Base-by-base conservation (phyloP, 345 rosid genomes). In the Crucihimalaya himalaica region DNA sequence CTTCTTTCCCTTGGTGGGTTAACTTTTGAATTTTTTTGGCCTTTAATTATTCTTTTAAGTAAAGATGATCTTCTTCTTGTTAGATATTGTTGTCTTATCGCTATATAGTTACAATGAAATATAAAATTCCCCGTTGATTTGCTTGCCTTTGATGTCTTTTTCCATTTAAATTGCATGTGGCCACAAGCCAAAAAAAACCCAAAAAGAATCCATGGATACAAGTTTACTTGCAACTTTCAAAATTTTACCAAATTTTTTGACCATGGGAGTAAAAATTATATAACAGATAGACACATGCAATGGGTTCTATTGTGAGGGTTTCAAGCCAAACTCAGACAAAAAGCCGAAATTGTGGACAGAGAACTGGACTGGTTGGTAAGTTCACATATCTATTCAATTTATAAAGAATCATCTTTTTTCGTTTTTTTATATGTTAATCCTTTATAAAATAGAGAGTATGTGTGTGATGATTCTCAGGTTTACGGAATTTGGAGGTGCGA, bases 301-400 rank as follows among this genome's bases (percentile, higher is more conserved):
- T 74, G 97, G 89, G n/a, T 90, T 83, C 79, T 90, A 90, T 71
- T 88, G 97, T 2, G 93, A 90, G 59, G 68, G 73, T 62, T 90
- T 86, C 81, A 51, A 78, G 11, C 94, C 97, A 43, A 89, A 87
- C 71, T 64, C 74, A 50, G 74, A 45, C 29, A 79, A 83, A 43
- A 88, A 88, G 43, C 95, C 95, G 13, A 89, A 89, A 80, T 84
- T 91, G 86, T 91, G 92, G 92, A 91, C 97, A 4, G 97, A 88
- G 79, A 81, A 81, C 72, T 91, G 97, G 97, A 87, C 91, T 35
- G 95, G 91, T 71, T 91, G 97, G 97, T 91, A 83, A 72, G 76
- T 54, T 54, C 18, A 57, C 6, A 23, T 8, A 29, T 15, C 35
- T 39, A 18, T 29, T 55, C 21, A 55, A 4, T 54, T 8, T 29